phyloP scores from a whole-genome alignment of 164 flowering plant genomes.

The Pachysandra terminalis region DNA sequence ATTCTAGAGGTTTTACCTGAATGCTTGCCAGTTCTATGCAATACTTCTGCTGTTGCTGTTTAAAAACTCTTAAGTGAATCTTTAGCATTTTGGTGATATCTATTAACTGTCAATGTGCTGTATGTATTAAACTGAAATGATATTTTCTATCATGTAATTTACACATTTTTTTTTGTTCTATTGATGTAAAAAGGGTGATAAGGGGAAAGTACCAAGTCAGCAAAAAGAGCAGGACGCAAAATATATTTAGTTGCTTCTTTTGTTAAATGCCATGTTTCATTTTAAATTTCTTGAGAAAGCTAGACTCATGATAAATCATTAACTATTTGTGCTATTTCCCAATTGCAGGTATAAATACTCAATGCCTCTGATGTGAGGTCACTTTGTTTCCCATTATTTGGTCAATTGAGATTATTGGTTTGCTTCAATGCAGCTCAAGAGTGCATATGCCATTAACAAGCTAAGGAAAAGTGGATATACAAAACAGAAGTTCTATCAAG shows the following conservation, averaged over 20 bases:
- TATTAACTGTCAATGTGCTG: background rate
- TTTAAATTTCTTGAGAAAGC: no score
- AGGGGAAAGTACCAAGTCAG: no score
- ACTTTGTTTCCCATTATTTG: background rate
- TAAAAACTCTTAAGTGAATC: background rate
- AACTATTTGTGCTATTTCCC: no score
- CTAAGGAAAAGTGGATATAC: conserved; percentile 79
- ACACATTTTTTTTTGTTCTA: no score
- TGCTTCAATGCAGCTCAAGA: conserved; percentile 61
- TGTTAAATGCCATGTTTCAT: no score
- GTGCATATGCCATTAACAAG: conserved; percentile 80
- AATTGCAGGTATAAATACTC: no score
- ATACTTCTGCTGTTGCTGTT: background rate
- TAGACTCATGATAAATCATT: no score
- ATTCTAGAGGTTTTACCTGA: conserved; percentile 60
- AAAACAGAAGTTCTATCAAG: conserved; percentile 62
- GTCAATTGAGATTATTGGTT: background rate
- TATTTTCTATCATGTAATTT: no score
- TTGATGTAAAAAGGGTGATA: no score
- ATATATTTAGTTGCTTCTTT: no score
- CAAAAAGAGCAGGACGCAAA: no score
- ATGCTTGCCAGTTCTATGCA: background rate
- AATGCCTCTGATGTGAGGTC: background rate
- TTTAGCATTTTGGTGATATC: background rate
- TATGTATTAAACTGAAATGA: background rate